Base-by-base conservation (phyloP, 495 filamentous ascomycete genomes). In the Cairneyella variabilis region DNA sequence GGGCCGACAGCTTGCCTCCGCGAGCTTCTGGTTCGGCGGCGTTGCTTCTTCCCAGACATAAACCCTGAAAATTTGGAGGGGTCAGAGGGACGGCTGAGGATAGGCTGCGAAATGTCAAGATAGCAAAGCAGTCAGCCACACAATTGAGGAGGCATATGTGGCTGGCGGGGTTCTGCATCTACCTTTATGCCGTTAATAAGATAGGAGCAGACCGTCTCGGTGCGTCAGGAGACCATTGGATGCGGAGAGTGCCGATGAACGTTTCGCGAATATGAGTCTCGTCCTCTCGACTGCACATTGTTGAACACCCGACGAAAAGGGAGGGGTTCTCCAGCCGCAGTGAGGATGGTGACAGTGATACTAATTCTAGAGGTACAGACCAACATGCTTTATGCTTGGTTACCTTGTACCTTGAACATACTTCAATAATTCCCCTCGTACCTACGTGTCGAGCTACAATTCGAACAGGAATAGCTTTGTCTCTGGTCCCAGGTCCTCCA, bases 381-480 rank as follows among this genome's bases (percentile, higher is more conserved):
- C n/a, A n/a, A n/a, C 40, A 7, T 22, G 41, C 41, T 45, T 27
- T 6, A 23, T 45, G 41, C n/a, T 45, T 45, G 41, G 41, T 3
- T 23, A n/a, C 41, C 3, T 27, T n/a, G n/a, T n/a, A n/a, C n/a
- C n/a, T n/a, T n/a, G n/a, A n/a, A n/a, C 41, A 9, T 10, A 21
- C 4, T 45, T 16, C 23, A 45, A 12, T 45, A 27, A 12, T 14
- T 45, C 8, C 14, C 30, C 30, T 34, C 30, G 21, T 37, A n/a
- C 34, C 32, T 55, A 57, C 55, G 55, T 57, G 55, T 57, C 55
- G 53, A 42, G 17, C 41, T 57, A 38, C 48, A 57, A 57, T 53
- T 57, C 41, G 54, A 34, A 57, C 25, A 21, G 30, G 16, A 28
- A n/a, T n/a, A n/a, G 21, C 34, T 10, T 41, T 28, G 26, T 34